A percentile compares a stretch with the other conserved stretches of the same genome.
These are phyloP conservation scores for Heliamphora exappendiculata DNA, from an alignment of 148 eudicot genomes.

Conservation along the genomic window DNA sequence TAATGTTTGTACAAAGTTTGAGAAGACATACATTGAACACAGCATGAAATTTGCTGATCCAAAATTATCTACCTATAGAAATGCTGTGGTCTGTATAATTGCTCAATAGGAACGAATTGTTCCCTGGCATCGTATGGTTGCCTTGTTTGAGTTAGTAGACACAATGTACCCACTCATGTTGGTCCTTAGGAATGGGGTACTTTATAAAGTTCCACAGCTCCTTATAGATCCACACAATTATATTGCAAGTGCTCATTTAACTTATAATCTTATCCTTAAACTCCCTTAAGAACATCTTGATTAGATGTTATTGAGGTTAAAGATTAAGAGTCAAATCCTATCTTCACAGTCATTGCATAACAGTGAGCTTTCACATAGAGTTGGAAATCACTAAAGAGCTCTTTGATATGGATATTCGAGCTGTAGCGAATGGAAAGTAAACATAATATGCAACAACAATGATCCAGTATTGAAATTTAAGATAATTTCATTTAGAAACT, in stretches of 20 bases:
- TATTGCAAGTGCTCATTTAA: background rate
- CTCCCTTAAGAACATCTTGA: background rate
- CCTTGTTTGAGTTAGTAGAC: background rate
- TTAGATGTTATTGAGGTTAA: background rate
- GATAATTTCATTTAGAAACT: background rate
- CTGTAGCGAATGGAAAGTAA: background rate
- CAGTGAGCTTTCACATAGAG: background rate
- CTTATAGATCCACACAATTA: background rate
- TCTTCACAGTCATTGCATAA: background rate
- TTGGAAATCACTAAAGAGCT: background rate
- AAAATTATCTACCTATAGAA: background rate
- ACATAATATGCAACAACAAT: background rate
- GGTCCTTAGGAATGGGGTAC: background rate
- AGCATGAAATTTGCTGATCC: background rate
- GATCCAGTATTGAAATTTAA: background rate
- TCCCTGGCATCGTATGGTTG: background rate
- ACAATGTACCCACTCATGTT: background rate
- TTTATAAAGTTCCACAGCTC: background rate
- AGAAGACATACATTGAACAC: background rate
- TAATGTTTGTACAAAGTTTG: background rate
- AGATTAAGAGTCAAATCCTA: background rate
- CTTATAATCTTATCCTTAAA: background rate
- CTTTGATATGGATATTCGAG: background rate
- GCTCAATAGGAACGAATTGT: background rate
- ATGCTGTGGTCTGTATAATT: background rate